These are phyloP conservation scores for Rhizoclosmatium sp. DNA, from an alignment of 192 early-diverging fungal species.

Conservation along the genomic window DNA sequence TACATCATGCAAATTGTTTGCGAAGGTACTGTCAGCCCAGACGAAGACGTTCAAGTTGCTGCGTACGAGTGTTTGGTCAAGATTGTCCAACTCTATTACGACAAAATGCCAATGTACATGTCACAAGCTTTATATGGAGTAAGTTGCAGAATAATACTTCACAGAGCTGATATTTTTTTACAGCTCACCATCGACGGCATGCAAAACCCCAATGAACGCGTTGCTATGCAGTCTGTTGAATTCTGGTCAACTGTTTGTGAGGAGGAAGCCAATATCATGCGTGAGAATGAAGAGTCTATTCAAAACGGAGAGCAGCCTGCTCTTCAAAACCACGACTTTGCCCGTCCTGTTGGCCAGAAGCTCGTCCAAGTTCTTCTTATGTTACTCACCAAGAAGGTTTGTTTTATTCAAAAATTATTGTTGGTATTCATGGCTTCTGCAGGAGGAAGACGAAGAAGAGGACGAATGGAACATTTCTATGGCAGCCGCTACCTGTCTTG, in stretches of 20 bases:
- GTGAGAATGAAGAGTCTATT: constrained; percentile 1
- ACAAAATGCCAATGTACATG: constrained; percentile 97
- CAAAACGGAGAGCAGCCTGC: constrained; percentile 17
- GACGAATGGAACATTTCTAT: constrained; percentile 99
- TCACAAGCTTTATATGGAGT: constrained; percentile 92
- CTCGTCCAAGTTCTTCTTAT: constrained; percentile 86
- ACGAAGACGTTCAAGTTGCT: constrained; percentile 79
- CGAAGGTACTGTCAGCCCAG: constrained; percentile 76
- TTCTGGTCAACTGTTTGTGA: constrained; percentile 99
- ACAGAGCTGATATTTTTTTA: neutral
- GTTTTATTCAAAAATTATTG: neutral
- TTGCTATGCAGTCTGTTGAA: constrained; percentile 97
- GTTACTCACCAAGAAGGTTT: constrained; percentile 86
- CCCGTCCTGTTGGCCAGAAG: constrained; percentile 76
- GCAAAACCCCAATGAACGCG: constrained; percentile 85
- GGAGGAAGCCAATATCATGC: constrained; percentile 67
- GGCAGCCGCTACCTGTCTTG: constrained; percentile 96
- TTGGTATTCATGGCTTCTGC: constrained; percentile 20
- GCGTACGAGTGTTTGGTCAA: constrained; percentile 97
- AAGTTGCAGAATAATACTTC: constrained; percentile 42
- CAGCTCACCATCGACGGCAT: constrained; percentile 89
- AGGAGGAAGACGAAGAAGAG: constrained; percentile 97
- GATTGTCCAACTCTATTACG: constrained; percentile 97
- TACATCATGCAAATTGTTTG: constrained; percentile 99
- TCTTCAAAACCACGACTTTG: constrained; percentile 66